Percentiles rank a stretch among this genome's conserved stretches.
Conservation (phyloP, 345 rosid species). For the Eutrema heterophyllum region DNA sequence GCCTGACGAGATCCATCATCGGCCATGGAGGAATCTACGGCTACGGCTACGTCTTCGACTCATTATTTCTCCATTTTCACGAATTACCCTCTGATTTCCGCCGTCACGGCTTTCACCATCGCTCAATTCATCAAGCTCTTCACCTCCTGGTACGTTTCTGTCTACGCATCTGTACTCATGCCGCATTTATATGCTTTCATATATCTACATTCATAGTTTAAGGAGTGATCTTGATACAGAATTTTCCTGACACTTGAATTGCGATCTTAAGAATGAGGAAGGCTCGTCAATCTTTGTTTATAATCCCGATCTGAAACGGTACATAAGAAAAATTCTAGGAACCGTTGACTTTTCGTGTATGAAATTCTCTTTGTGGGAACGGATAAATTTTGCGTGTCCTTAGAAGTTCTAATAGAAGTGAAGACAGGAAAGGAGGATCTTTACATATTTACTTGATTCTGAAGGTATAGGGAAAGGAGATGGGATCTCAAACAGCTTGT, state of each 20-base stretch:
- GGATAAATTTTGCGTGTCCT: background rate
- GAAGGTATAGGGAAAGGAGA: constrained; percentile 68
- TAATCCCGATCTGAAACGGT: background rate
- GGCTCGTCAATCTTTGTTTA: background rate
- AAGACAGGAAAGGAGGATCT: background rate
- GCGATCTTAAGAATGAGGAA: background rate
- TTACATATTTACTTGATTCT: background rate
- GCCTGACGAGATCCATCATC: constrained; percentile 10
- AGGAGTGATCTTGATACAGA: background rate
- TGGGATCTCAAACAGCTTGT: constrained; percentile 75
- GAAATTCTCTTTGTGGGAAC: background rate
- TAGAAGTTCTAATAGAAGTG: background rate
- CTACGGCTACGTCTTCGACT: constrained; percentile 27
- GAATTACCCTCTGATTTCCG: constrained; percentile 68
- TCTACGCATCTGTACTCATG: background rate
- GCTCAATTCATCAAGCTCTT: constrained; percentile 73
- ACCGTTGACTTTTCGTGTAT: background rate
- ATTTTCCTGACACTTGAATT: background rate
- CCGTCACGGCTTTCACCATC: constrained; percentile 51
- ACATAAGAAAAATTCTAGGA: background rate
- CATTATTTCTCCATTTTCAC: constrained; percentile 39
- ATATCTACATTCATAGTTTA: background rate
- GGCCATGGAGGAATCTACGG: constrained; percentile 33
- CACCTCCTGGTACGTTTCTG: constrained; percentile 60
- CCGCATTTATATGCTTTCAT: background rate